A percentile compares a stretch with the other conserved stretches of the same genome.
These are phyloP conservation scores for Biscogniauxia sp. DNA, from an alignment of 2,329 filamentous ascomycete genomes.

Conservation along the genomic window DNA sequence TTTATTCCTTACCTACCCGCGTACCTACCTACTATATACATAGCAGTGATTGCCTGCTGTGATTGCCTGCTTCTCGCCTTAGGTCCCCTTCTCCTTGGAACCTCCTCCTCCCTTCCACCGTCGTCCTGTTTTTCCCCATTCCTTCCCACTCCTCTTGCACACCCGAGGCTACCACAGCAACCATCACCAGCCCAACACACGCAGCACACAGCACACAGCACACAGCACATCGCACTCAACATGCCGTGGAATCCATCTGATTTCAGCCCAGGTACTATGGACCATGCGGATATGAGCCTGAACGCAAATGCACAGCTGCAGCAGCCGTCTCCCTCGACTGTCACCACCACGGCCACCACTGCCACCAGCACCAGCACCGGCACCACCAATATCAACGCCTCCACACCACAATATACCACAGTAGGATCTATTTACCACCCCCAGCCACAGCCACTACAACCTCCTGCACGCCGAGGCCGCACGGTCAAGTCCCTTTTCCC, in stretches of 20 bases:
- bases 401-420: constrained; percentile 47
- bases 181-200: too few relatives aligned
- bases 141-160: too few relatives aligned
- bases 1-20: too few relatives aligned
- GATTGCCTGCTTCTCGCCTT: not conserved
- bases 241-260: not conserved
- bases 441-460: constrained; percentile 45
- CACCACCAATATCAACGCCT: constrained; percentile 1
- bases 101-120: not conserved
- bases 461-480: constrained; percentile 50
- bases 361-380: constrained; percentile 4
- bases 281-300: not conserved
- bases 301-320: not conserved
- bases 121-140: too few relatives aligned
- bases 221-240: not conserved
- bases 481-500: constrained; percentile 40
- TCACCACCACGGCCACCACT: not conserved
- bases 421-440: constrained; percentile 57
- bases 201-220: too few relatives aligned
- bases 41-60: too few relatives aligned
- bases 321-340: not conserved
- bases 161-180: too few relatives aligned
- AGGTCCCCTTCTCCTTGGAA: not conserved
- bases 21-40: not conserved
- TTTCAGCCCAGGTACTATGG: not conserved